Conservation (phyloP, 306 rosid species). For the Cucurbita moschata region DNA sequence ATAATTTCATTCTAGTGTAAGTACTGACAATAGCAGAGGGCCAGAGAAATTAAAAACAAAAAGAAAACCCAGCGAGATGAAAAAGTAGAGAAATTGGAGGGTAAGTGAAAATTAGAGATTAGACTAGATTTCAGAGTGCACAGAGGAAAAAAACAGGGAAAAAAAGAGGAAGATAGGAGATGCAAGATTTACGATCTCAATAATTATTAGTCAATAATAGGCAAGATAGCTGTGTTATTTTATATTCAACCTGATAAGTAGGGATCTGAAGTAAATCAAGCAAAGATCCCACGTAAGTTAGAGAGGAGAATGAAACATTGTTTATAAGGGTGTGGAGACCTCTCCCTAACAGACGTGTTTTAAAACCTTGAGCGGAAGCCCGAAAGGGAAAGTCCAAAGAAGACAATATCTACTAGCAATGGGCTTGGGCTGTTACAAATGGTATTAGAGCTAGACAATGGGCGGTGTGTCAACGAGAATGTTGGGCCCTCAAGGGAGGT, state of each 20-base stretch:
- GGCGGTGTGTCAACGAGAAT: too few relatives aligned
- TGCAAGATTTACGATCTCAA: not conserved
- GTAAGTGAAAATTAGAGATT: not conserved
- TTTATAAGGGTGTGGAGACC: too few relatives aligned
- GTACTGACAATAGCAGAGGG: not conserved
- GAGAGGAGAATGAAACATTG: too few relatives aligned
- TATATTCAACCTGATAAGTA: not conserved
- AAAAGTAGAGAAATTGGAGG: not conserved
- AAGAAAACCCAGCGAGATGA: not conserved
- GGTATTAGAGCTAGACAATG: too few relatives aligned
- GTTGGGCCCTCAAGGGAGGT: too few relatives aligned
- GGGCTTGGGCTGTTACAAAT: too few relatives aligned
- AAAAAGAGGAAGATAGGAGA: not conserved
- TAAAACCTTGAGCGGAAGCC: too few relatives aligned
- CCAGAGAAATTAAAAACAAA: not conserved
- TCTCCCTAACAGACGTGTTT: too few relatives aligned
- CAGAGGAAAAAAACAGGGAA: too few relatives aligned
- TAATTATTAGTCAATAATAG: not conserved
- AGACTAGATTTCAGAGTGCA: not conserved
- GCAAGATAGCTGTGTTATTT: not conserved
- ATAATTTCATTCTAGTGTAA: not conserved
- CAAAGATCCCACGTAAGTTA: not conserved
- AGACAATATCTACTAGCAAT: too few relatives aligned
- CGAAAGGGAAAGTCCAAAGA: too few relatives aligned
- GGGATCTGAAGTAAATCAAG: not conserved